Base-by-base conservation (phyloP, 1,284 basidiomycete genomes). In the Cryptococcus sp. region DNA sequence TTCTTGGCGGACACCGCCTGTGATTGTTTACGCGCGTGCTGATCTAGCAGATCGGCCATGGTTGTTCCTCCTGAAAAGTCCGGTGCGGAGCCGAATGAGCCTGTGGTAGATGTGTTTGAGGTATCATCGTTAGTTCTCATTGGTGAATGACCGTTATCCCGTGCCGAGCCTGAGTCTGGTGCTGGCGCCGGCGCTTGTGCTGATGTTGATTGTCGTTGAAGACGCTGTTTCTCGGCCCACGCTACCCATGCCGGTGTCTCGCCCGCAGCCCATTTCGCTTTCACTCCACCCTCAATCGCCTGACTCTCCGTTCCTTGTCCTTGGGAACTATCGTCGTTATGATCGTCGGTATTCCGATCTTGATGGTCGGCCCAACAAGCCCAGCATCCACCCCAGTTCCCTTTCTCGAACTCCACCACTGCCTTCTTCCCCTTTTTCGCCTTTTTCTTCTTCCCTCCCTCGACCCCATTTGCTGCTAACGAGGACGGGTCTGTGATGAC, bases 211-310 rank as follows among this genome's bases (percentile, higher is more conserved):
- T 35, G 30, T 13, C 30, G 30, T 13, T 35, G 30, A 35, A 35
- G 30, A 8, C 30, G 30, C 30, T 35, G 30, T 47, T 51, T 54
- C 77, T 85, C 68, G 42, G 88, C 73, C 88, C 89, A 91, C 7
- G 76, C 83, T 38, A 93, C 78, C 68, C 91, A 86, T 41, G 81
- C 83, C 1, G 91, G 91, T 65, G 90, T 88, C 52, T 83, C 83
- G 6, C 86, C 87, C 10, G 67, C 79, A 6, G 83, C 85, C 88
- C 88, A 90, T 3, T 81, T 80, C 3, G 80, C 84, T 81, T 88
- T 86, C 46, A 87, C 81, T 4, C 84, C 85, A 13, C 13, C 10
- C 30, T 35, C 30, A 13, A 35, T 35, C 3, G 5, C 30, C 13
- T 35, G 30, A 35, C 30, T 35, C 13, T 8, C 13, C 2, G 30